These are phyloP conservation scores for Candida endomychidarum DNA, from an alignment of 805 yeast genomes.

Conservation along the genomic window DNA sequence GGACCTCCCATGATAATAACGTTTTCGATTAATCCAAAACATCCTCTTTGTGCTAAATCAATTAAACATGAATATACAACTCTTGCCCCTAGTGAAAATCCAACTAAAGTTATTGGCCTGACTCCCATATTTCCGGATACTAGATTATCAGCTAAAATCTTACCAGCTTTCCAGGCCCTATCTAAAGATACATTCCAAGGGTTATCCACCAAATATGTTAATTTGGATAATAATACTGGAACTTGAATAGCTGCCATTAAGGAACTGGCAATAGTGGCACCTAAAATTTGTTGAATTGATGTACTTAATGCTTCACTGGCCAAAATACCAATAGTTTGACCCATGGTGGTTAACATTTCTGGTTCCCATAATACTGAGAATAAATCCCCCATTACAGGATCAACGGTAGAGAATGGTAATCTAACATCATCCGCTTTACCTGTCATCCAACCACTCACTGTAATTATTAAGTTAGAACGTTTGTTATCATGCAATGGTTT, in stretches of 20 bases:
- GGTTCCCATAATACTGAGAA: constrained; percentile 97
- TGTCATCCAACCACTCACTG: constrained; percentile 97
- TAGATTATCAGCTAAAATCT: constrained; percentile 85
- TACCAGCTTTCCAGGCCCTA: constrained; percentile 96
- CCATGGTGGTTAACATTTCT: constrained; percentile 92
- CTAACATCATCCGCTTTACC: constrained; percentile 94
- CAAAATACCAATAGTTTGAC: constrained; percentile 89
- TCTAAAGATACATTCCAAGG: constrained; percentile 98
- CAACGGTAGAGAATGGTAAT: constrained; percentile 92
- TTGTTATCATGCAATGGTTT: constrained; percentile 89
- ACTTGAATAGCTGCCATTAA: constrained; percentile 90
- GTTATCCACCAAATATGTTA: constrained; percentile 86
- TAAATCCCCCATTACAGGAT: constrained; percentile 96
- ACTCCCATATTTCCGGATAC: constrained; percentile 86
- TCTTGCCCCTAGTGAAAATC: constrained; percentile 92
- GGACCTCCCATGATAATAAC: constrained; percentile 90
- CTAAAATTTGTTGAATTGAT: constrained; percentile 91
- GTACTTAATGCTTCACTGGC: constrained; percentile 93
- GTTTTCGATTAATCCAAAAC: constrained; percentile 84
- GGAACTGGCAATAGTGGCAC: constrained; percentile 85
- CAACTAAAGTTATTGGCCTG: constrained; percentile 87
- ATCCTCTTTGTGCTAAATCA: constrained; percentile 82
- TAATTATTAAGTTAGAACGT: constrained; percentile 79
- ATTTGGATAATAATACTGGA: constrained; percentile 87
- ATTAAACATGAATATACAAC: constrained; percentile 86